These are phyloP conservation scores for Coniochaeta sp. DNA, from an alignment of 2,329 filamentous ascomycete species.

Conservation along the genomic window DNA sequence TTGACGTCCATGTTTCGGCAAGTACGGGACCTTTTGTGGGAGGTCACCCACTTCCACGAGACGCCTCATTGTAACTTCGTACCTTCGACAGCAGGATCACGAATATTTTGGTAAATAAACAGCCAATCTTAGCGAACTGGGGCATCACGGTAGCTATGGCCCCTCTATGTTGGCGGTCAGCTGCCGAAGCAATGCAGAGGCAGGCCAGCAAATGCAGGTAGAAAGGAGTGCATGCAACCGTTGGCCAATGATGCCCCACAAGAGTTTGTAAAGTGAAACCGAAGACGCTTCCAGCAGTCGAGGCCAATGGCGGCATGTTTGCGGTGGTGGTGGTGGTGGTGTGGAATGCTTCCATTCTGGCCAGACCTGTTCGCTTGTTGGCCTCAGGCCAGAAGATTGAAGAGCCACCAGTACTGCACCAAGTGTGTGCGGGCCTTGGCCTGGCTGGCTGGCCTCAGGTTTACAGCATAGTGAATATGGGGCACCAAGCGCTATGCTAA, in stretches of 20 bases:
- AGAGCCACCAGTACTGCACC: not conserved
- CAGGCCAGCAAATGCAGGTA: conserved; percentile 21
- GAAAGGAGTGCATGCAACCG: conserved; percentile 28
- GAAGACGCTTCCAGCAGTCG: conserved; percentile 26
- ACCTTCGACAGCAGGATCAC: too few relatives aligned
- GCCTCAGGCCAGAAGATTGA: not conserved
- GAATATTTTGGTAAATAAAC: not conserved
- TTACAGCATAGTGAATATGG: not conserved
- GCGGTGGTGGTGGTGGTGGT: not conserved
- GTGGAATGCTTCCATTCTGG: conserved; percentile 1
- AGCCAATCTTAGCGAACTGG: not conserved
- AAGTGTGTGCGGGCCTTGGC: not conserved
- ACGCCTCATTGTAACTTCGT: not conserved
- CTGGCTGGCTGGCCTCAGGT: not conserved
- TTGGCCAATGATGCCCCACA: conserved; percentile 19
- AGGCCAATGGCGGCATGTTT: conserved; percentile 4
- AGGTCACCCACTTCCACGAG: not conserved
- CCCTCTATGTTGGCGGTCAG: conserved; percentile 1
- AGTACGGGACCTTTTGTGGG: not conserved
- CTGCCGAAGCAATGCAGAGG: conserved; percentile 11
- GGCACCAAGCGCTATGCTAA: not conserved
- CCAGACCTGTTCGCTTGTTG: not conserved
- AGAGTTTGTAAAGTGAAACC: conserved; percentile 23
- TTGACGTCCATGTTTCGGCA: not conserved
- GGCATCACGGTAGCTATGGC: not conserved